Conservation (phyloP, 2,329 filamentous ascomycete genomes). For the Arthrobotrys musiformis region DNA sequence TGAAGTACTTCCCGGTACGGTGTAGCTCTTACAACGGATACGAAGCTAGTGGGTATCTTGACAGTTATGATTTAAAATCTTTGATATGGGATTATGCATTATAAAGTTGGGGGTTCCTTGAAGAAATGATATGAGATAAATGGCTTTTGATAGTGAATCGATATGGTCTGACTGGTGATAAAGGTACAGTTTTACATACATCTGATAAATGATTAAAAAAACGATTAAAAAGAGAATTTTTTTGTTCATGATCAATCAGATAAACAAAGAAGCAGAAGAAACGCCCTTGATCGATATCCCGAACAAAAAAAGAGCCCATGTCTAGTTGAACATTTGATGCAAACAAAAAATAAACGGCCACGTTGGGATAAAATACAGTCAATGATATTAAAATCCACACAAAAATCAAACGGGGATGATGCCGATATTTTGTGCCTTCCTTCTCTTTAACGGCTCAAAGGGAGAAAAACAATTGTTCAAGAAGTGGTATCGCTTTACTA, state of each 20-base stretch:
- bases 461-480: neutral
- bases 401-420: constrained; percentile 4
- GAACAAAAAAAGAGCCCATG: no score
- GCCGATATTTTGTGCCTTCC: neutral
- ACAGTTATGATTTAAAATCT: no score
- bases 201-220: neutral
- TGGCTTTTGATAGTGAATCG: neutral
- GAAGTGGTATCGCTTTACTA: constrained; percentile 21
- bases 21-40: no score
- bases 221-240: neutral
- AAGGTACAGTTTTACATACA: neutral
- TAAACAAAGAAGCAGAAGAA: neutral
- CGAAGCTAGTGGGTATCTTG: no score
- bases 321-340: constrained; percentile 44
- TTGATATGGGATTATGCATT: no score
- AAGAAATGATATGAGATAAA: no score
- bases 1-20: no score
- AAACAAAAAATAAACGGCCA: no score
- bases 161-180: neutral
- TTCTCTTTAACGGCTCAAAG: neutral
- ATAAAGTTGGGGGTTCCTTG: no score
- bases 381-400: neutral
- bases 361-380: constrained; percentile 10
- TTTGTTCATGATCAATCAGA: neutral
- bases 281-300: constrained; percentile 28